Percentiles rank a stretch among this genome's conserved stretches.
Evolutionary conservation across 495 filamentous ascomycete genomes (phyloP).

Genomic region (Podospora appendiculata): DNA sequence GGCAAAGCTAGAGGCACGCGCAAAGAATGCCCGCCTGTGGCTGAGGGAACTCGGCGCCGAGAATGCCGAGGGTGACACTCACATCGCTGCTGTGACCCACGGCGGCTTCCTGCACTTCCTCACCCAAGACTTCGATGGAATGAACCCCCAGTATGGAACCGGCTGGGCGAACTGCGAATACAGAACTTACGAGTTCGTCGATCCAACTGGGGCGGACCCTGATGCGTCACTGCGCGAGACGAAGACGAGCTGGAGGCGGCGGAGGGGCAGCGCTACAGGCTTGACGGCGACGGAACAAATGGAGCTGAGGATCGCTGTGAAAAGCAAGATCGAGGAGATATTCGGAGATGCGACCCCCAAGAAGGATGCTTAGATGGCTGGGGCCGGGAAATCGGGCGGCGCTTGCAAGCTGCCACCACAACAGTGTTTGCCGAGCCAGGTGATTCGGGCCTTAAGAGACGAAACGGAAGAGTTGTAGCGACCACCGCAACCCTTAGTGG

Average conservation of each 20-base stretch:
- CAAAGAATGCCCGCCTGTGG: slow-evolving; percentile 58
- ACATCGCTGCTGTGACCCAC: slow-evolving; percentile 55
- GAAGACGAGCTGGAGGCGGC: slow-evolving; percentile 43
- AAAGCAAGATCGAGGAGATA: slow-evolving; percentile 19
- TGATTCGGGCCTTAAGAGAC: too few species aligned
- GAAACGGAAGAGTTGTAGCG: too few species aligned
- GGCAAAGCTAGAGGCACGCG: slow-evolving; percentile 52
- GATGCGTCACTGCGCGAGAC: slow-evolving; percentile 55
- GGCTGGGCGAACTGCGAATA: slow-evolving; percentile 83
- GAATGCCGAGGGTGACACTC: slow-evolving; percentile 19
- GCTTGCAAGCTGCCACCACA: too few species aligned
- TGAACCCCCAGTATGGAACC: slow-evolving; percentile 53
- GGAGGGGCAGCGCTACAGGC: slow-evolving; percentile 41
- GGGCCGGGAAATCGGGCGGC: background rate
- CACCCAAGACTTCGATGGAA: slow-evolving; percentile 73
- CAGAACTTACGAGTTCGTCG: slow-evolving; percentile 63
- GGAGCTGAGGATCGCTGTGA: slow-evolving; percentile 27
- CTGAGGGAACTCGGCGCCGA: slow-evolving; percentile 43
- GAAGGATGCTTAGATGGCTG: background rate
- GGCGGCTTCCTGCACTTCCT: slow-evolving; percentile 55
- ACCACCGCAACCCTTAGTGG: too few species aligned
- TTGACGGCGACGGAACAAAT: slow-evolving; percentile 36
- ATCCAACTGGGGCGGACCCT: slow-evolving; percentile 46
- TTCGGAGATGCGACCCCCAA: slow-evolving; percentile 4
- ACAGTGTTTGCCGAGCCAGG: too few species aligned